These are phyloP conservation scores for Lindgomyces ingoldianus DNA, from an alignment of 495 filamentous ascomycete species.

Conservation along the genomic window DNA sequence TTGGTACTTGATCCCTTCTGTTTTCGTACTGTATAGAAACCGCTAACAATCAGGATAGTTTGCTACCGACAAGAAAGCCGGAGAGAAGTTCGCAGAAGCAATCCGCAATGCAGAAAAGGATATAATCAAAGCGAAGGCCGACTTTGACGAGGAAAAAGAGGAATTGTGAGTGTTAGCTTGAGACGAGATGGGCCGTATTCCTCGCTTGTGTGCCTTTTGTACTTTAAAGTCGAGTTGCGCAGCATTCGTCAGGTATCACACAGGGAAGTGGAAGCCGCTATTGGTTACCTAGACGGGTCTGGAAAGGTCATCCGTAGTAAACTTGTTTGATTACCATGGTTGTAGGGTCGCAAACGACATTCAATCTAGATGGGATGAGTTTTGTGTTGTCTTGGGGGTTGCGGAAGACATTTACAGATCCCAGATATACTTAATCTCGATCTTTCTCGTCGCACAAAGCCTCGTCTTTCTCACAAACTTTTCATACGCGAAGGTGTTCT, in stretches of 20 bases:
- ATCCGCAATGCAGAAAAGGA: slow-evolving; percentile 54
- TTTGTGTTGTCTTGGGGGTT: neutral
- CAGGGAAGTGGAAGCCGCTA: too few relatives aligned
- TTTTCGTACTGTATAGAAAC: too few relatives aligned
- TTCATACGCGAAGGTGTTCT: slow-evolving; percentile 10
- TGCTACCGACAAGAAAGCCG: slow-evolving; percentile 53
- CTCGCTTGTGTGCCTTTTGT: neutral
- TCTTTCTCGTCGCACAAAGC: neutral
- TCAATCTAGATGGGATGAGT: neutral
- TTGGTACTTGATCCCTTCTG: too few relatives aligned
- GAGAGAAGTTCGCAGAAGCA: slow-evolving; percentile 57
- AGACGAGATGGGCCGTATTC: neutral
- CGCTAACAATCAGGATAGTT: too few relatives aligned
- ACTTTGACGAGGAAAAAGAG: slow-evolving; percentile 11
- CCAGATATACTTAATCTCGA: neutral
- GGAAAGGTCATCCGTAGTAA: neutral
- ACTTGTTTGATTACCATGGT: neutral
- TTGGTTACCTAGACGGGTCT: too few relatives aligned
- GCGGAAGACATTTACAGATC: neutral
- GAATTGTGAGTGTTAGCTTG: slow-evolving; percentile 7
- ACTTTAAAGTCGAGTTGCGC: neutral
- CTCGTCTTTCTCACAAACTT: slow-evolving; percentile 9
- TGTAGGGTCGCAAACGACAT: slow-evolving; percentile 6
- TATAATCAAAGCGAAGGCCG: slow-evolving; percentile 33
- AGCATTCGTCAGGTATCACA: too few relatives aligned